Percentiles rank a stretch among this genome's conserved stretches.
Conservation (phyloP, 1,284 basidiomycete genomes). For the Rhodotorula sp. region DNA sequence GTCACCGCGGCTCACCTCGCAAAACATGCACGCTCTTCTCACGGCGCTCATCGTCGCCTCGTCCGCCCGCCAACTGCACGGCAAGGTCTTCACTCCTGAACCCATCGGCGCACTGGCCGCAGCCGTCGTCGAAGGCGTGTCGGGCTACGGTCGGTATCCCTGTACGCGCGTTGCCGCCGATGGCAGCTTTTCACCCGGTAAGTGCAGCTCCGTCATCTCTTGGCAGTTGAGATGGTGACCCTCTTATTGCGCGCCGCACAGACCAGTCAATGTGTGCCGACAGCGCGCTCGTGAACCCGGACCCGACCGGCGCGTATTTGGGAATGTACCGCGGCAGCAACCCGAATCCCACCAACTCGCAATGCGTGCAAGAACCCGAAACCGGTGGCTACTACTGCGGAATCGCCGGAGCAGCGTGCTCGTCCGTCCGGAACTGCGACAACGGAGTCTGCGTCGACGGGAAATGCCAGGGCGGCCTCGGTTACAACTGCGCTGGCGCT, state of each 20-base stretch:
- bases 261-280: slow-evolving; percentile 12
- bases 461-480: slow-evolving; percentile 23
- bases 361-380: slow-evolving; percentile 16
- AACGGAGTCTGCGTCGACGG: slow-evolving; percentile 8
- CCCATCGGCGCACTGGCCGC: too few species aligned
- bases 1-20: too few species aligned
- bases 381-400: slow-evolving; percentile 36
- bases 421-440: slow-evolving; percentile 14
- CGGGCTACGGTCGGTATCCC: slow-evolving; percentile 29
- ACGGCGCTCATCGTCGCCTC: too few species aligned
- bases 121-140: too few species aligned
- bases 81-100: too few species aligned
- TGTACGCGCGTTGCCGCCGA: slow-evolving; percentile 21
- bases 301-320: not conserved
- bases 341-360: slow-evolving; percentile 10
- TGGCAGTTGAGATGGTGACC: not conserved
- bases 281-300: slow-evolving; percentile 18
- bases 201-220: not conserved
- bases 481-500: slow-evolving; percentile 8
- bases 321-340: slow-evolving; percentile 15
- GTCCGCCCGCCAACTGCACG: too few species aligned
- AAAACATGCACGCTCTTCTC: too few species aligned
- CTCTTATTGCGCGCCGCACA: not conserved
- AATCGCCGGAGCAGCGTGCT: slow-evolving; percentile 17
- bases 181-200: slow-evolving; percentile 16